Evolutionary conservation across 306 rosid genomes (phyloP).

Genomic region (Argentina anserina): DNA sequence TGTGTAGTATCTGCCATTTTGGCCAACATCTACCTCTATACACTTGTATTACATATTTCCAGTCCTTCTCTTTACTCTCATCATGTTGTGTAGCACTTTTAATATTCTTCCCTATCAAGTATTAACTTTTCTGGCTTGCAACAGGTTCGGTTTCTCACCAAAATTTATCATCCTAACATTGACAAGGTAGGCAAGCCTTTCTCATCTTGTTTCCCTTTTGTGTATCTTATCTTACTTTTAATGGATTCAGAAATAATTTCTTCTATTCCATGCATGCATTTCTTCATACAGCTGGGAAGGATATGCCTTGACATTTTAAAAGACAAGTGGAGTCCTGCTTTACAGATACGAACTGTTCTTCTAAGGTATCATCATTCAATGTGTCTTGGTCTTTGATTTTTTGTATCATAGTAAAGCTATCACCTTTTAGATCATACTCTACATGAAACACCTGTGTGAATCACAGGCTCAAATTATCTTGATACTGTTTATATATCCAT

Average conservation of each 20-base stretch:
- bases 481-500: background rate
- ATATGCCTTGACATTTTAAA: slow-evolving; percentile 91
- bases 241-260: background rate
- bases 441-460: background rate
- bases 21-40: background rate
- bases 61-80: background rate
- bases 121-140: slow-evolving; percentile 12
- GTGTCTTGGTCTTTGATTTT: background rate
- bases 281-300: slow-evolving; percentile 67
- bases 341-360: slow-evolving; percentile 87
- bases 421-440: background rate
- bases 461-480: background rate
- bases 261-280: slow-evolving; percentile 7
- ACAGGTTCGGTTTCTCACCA: slow-evolving; percentile 95
- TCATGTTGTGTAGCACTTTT: background rate
- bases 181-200: slow-evolving; percentile 60
- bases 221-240: background rate
- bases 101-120: slow-evolving; percentile 17
- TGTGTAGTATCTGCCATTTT: background rate
- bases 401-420: background rate
- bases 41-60: background rate
- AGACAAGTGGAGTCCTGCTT: slow-evolving; percentile 94
- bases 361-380: slow-evolving; percentile 50
- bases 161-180: slow-evolving; percentile 96
- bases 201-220: slow-evolving; percentile 1